Evolutionary conservation across 176 grass and related monocot genomes (phyloP), one percentile per base, ranked within the genome.

Genomic region (Avena eriantha): DNA sequence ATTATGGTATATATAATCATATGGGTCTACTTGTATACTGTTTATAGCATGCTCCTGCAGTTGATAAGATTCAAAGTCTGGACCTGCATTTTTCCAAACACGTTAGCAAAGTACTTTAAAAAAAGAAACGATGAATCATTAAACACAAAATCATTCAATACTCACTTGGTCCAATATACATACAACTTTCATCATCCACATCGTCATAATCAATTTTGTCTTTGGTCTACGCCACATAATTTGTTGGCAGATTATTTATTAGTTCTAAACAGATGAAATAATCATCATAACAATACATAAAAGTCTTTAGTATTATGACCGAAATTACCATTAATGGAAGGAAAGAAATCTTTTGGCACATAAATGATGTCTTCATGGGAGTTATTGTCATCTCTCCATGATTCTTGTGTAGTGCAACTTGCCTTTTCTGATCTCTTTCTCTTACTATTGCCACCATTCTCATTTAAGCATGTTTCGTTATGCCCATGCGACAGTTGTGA

Each of bases 1-100:
- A 45, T 71, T 71, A 21, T 71, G 35, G 19, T n/a, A n/a, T 71
- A 71, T 36, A 71, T 71, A 43, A 71, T 43, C 68, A 36, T 71
- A 71, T 71, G 6, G 18, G 39, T 71, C 68, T 7, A 15, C 11
- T 16, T 67, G 64, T 35, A 68, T 68, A 10, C 14, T 23, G 9
- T 61, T 23, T 8, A 61, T 61, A 61, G n/a, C n/a, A n/a, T n/a
- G n/a, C n/a, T n/a, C n/a, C n/a, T n/a, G 4, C 4, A 61, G 21
- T 61, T 61, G 31, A 68, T 68, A 68, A 7, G 65, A 68, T 5
- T 18, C 14, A 68, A 68, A 31, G 6, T 68, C 65, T 18, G 17
- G 13, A 68, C 26, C 65, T 68, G 31, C 12, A 31, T 34, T 13
- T 26, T 36, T 36, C 4, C 7, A 24, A 24, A 10, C n/a, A 51